A percentile compares a stretch with the other conserved stretches of the same genome.
These are phyloP conservation scores for Tubosaeta sp. DNA, from an alignment of 768 basidiomycete genomes.

Conservation along the genomic window DNA sequence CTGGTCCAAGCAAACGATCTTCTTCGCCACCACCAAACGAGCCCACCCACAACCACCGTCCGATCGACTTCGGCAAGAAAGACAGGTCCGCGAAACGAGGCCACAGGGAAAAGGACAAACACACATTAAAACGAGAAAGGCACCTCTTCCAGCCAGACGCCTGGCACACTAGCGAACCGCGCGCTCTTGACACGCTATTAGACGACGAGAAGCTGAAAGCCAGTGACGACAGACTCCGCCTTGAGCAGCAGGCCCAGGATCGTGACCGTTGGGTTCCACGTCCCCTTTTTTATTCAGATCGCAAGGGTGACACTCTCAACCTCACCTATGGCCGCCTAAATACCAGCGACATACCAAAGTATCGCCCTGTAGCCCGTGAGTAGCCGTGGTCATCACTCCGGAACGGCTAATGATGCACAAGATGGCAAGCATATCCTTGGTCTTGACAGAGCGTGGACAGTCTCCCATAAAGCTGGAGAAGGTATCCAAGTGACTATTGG, in stretches of 20 bases:
- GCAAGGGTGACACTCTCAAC: conserved; percentile 62
- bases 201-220: conserved; percentile 33
- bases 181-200: conserved; percentile 8
- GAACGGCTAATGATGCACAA: conserved; percentile 48
- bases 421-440: conserved; percentile 56
- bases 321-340: conserved; percentile 64
- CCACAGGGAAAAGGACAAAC: conserved; percentile 30
- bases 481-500: conserved; percentile 56
- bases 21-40: conserved; percentile 17
- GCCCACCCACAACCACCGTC: conserved; percentile 8
- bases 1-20: conserved; percentile 35
- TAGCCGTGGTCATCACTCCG: conserved; percentile 2
- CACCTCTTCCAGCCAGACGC: conserved; percentile 23
- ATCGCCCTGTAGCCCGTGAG: conserved; percentile 57
- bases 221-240: conserved; percentile 31
- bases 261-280: conserved; percentile 25
- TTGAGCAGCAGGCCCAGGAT: conserved; percentile 16
- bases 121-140: conserved; percentile 28
- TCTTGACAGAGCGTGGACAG: conserved; percentile 46
- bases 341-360: conserved; percentile 62
- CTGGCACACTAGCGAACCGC: conserved; percentile 19
- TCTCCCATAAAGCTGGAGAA: conserved; percentile 50
- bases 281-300: conserved; percentile 56
- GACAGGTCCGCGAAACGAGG: conserved; percentile 21
- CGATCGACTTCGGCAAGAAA: conserved; percentile 11